Evolutionary conservation across 352 stramenopile genomes (phyloP), one percentile per base, ranked within the genome.

Genomic region (Phytophthora kernoviae): DNA sequence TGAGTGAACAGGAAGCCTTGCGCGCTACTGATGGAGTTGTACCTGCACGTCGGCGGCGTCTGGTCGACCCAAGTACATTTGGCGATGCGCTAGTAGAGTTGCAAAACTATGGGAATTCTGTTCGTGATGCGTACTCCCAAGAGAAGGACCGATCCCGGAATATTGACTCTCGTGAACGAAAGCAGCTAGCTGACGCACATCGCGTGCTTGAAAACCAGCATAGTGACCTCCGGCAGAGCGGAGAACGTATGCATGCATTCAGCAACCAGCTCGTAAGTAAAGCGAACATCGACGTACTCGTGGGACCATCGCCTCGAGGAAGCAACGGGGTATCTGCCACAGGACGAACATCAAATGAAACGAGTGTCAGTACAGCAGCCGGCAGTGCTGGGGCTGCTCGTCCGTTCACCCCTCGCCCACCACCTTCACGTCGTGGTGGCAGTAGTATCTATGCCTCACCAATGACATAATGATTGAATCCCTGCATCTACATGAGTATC

Each of bases 261-360:
- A 91, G 82, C 57, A 91, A 90, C 33, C 54, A 90, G 32, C 48
- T 91, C 8, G 80, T 87, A 17, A 89, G 77, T 65, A 77, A 84
- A 53, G 48, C 54, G 0, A 67, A 77, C 18, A 78, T 87, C 24
- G 74, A 87, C 15, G 59, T 61, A 11, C 47, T 78, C 2, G 21
- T 70, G 15, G 34, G n/a, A 2, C 21, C 44, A 10, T 45, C 56
- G 0, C 26, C 45, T 18, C 52, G 46, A 18, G 47, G 30, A 4
- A 56, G 2, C 21, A 53, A 15, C 17, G 9, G 1, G 9, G 10
- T 33, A 8, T 20, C 22, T 6, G 17, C 32, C 0, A 4, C 37
- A 30, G 39, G 22, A 40, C 11, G 50, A 30, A 4, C 39, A 57
- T 30, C 45, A 46, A 42, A 9, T 26, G 44, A 58, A 6, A 12